Evolutionary conservation across 257 asterid genomes (phyloP).

Genomic region (Paraleonurus japonicus): DNA sequence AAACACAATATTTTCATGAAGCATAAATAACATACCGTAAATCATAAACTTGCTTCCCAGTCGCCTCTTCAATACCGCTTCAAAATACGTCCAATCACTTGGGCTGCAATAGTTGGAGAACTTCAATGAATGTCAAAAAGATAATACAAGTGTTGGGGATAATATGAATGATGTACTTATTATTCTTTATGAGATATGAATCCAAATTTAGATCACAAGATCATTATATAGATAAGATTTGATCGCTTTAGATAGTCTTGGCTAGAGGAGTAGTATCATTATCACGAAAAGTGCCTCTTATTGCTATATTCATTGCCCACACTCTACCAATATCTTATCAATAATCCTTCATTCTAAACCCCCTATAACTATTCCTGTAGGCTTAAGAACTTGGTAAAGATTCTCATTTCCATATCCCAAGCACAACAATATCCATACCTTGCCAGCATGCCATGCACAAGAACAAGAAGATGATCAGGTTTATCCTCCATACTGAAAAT

Average conservation of each 20-base stretch:
- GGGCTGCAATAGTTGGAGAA: conserved; percentile 64
- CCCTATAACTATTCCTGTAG: background rate
- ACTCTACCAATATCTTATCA: background rate
- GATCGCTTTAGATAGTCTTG: background rate
- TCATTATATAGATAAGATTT: background rate
- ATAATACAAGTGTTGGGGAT: background rate
- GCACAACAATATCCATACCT: conserved; percentile 41
- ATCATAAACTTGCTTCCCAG: conserved; percentile 73
- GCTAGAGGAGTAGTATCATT: background rate
- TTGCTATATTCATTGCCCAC: background rate
- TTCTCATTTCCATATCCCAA: background rate
- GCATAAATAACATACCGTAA: conserved; percentile 47
- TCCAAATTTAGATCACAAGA: background rate
- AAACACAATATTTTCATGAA: conserved; percentile 8
- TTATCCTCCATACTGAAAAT: conserved; percentile 42
- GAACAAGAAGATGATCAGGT: conserved; percentile 95
- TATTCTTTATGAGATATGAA: background rate
- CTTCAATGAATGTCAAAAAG: conserved; percentile 23
- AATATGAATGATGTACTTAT: background rate
- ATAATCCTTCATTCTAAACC: conserved; percentile 6
- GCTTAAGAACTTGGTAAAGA: conserved; percentile 1
- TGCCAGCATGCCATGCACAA: conserved; percentile 93
- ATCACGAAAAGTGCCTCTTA: background rate
- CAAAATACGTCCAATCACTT: conserved; percentile 83
- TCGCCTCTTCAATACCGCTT: conserved; percentile 73